These are phyloP conservation scores for Heterococcus sp. DNA, from an alignment of 108 stramenopile species.

Conservation along the genomic window DNA sequence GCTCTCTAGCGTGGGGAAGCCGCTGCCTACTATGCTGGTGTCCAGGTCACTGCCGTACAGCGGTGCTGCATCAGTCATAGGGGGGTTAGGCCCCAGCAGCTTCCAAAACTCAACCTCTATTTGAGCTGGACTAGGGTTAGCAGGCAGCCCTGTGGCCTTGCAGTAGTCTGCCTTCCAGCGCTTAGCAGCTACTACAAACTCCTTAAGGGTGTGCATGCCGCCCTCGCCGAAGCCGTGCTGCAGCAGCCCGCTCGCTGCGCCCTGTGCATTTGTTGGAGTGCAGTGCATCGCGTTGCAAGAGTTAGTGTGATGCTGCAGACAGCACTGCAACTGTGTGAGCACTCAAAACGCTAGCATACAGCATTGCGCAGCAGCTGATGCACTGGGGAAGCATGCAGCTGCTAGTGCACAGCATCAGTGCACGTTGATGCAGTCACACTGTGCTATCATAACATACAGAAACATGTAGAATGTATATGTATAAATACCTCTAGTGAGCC, in stretches of 20 bases:
- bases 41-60: constrained; percentile 92
- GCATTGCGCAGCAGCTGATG: too few species aligned
- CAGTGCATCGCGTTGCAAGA: too few species aligned
- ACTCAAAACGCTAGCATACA: too few species aligned
- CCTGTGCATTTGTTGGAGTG: too few species aligned
- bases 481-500: too few species aligned
- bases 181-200: constrained; percentile 16
- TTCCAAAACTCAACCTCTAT: constrained; percentile 86
- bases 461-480: too few species aligned
- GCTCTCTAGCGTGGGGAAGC: constrained; percentile 67
- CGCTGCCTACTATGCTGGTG: constrained; percentile 75
- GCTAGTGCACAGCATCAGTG: too few species aligned
- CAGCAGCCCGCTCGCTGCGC: not conserved
- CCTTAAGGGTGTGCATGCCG: constrained; percentile 21
- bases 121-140: constrained; percentile 10
- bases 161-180: constrained; percentile 19
- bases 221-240: constrained; percentile 35
- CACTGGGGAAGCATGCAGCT: too few species aligned
- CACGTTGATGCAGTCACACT: too few species aligned
- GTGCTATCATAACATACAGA: too few species aligned
- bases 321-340: too few species aligned
- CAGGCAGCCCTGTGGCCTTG: constrained; percentile 6
- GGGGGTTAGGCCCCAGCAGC: constrained; percentile 71
- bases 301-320: too few species aligned
- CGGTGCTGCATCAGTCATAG: constrained; percentile 50